Evolutionary conservation across 306 rosid genomes (phyloP).

Genomic region (Begonia masoniana): DNA sequence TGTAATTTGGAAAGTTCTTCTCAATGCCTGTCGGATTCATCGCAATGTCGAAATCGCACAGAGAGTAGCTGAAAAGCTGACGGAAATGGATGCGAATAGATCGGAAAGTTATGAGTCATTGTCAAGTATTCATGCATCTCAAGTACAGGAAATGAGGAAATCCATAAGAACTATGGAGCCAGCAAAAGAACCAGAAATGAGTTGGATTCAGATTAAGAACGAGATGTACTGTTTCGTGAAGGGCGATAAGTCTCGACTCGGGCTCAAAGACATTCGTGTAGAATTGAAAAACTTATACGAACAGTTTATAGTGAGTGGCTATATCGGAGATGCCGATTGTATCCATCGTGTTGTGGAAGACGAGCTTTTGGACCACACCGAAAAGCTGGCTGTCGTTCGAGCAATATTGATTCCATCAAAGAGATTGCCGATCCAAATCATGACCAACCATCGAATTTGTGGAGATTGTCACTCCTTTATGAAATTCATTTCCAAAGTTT

Average conservation of each 20-base stretch:
- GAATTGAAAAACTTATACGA: conserved; percentile 8
- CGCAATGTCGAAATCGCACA: conserved; percentile 12
- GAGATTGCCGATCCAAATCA: conserved; percentile 13
- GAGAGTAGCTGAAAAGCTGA: conserved; percentile 15
- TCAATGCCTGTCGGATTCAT: conserved; percentile 20
- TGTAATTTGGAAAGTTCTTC: conserved; percentile 24
- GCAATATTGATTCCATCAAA: conserved; percentile 12
- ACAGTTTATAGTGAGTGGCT: conserved; percentile 5
- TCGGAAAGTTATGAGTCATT: conserved; percentile 15
- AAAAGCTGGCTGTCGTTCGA: conserved; percentile 17
- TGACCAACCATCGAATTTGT: conserved; percentile 17
- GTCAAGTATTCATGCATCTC: conserved; percentile 14
- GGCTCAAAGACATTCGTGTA: conserved; percentile 10
- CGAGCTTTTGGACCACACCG: conserved; percentile 16
- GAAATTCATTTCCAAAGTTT: conserved; percentile 16
- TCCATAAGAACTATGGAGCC: conserved; percentile 9
- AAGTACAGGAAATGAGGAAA: conserved; percentile 10
- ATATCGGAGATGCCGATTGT: conserved; percentile 12
- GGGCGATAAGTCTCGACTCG: conserved; percentile 11
- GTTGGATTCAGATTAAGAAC: conserved; percentile 21
- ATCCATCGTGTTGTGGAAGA: conserved; percentile 16
- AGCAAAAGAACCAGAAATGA: conserved; percentile 20
- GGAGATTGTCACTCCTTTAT: conserved; percentile 19
- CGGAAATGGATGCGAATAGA: conserved; percentile 9
- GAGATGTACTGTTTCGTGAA: conserved; percentile 8